Evolutionary conservation across 1,284 basidiomycete species (phyloP), one percentile per base, ranked within the genome.

Genomic region (Trametes sp.): DNA sequence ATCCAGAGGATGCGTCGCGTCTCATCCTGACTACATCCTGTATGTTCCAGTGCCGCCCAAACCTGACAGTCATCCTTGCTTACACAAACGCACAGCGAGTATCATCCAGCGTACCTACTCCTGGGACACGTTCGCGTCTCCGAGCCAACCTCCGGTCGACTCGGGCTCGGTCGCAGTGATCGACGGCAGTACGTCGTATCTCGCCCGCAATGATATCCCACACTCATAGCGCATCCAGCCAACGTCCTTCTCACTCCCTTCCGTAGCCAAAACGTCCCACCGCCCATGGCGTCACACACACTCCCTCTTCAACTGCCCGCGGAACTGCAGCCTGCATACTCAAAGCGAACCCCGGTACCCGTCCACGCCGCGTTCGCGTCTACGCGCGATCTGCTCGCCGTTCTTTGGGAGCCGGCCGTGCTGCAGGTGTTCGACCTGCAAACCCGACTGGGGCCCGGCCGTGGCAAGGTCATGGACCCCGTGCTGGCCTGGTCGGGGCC

Each of bases 181-280:
- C n/a, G 96, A 99, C 73, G 97, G 96, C 66, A 78, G 93, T 96
- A 73, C 67, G 89, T 79, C 21, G 3, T 51, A 4, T 16, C 10
- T 14, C 23, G 24, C 28, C 10, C 10, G 35, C 0, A 5, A 9
- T 31, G 13, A 13, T 24, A 4, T 38, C 1, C n/a, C 5, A 52
- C 35, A 14, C 31, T 38, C 16, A 24, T 19, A n/a, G n/a, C 21
- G 11, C 45, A 14, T 19, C 11, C 56, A 96, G 91, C 85, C 2
- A 81, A 81, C n/a, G 79, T 95, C 51, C 84, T 96, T 4, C 79
- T 98, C 46, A 99, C 97, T 0, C 93, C 97, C 4, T 98, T 99
- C 82, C 86, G 96, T 36, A 87, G 88, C 4, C 94, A 98, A 78
- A 98, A 97, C 73, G 86, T 97, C 1, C 97, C 97, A 4, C 97